Percentiles rank a stretch among this genome's conserved stretches.
These are phyloP conservation scores for Ogataea pignaliae DNA, from an alignment of 805 yeast species.

Conservation along the genomic window DNA sequence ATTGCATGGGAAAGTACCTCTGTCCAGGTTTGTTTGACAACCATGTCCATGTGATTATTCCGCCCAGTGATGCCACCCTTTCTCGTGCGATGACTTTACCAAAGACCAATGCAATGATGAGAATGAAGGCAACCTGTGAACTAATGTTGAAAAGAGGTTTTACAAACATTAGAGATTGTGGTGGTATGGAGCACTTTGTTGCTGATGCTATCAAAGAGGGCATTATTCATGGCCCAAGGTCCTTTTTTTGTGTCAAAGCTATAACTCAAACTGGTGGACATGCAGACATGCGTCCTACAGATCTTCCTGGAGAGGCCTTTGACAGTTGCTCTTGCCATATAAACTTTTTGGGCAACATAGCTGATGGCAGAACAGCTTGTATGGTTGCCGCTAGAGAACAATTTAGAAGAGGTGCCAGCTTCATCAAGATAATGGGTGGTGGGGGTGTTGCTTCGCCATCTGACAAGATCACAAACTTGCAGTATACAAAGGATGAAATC, in stretches of 20 bases:
- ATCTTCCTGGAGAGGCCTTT: conserved; percentile 20
- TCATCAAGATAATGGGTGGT: conserved; percentile 28
- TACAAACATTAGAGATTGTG: conserved; percentile 23
- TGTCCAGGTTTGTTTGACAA: conserved; percentile 27
- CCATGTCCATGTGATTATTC: conserved; percentile 23
- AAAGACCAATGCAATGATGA: conserved; percentile 17
- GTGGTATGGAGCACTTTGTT: conserved; percentile 21
- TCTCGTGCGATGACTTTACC: conserved; percentile 17
- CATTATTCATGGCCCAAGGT: conserved; percentile 24
- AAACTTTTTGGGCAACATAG: conserved; percentile 18
- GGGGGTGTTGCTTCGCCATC: conserved; percentile 30
- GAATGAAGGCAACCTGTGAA: conserved; percentile 17
- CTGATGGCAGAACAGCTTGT: conserved; percentile 26
- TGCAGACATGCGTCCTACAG: conserved; percentile 22
- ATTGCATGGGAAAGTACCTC: conserved; percentile 23
- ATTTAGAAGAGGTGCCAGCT: conserved; percentile 24
- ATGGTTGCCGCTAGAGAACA: conserved; percentile 23
- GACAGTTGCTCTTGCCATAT: conserved; percentile 25
- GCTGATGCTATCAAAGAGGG: conserved; percentile 25
- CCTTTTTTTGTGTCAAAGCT: conserved; percentile 23
- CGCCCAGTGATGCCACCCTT: conserved; percentile 24
- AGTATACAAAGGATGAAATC: conserved; percentile 25
- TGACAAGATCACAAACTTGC: conserved; percentile 22
- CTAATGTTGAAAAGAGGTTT: conserved; percentile 24
- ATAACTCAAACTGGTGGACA: conserved; percentile 30